Conservation (phyloP, 345 rosid genomes). For the Gossypium turneri region DNA sequence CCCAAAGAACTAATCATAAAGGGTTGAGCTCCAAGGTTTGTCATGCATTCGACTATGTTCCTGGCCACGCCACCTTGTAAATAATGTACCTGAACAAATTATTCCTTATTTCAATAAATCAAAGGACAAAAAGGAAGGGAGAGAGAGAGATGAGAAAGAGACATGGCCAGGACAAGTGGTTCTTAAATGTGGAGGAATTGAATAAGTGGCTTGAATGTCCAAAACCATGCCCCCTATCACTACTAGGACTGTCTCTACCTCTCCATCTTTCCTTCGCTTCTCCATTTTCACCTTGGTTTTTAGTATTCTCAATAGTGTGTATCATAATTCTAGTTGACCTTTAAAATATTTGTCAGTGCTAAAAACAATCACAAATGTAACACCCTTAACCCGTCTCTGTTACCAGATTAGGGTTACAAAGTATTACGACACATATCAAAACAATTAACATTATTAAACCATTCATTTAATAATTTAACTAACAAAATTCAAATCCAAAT, state of each 20-base stretch:
- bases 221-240: conserved; percentile 74
- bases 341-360: not conserved
- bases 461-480: too few species aligned
- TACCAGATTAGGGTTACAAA: too few species aligned
- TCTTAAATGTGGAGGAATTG: conserved; percentile 44
- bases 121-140: not conserved
- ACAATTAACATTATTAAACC: too few species aligned
- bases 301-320: not conserved
- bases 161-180: conserved; percentile 77
- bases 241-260: conserved; percentile 43
- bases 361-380: too few species aligned
- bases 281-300: not conserved
- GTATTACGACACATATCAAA: too few species aligned
- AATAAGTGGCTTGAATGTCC: conserved; percentile 74
- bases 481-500: too few species aligned
- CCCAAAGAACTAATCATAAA: conserved; percentile 80
- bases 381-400: too few species aligned
- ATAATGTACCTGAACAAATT: conserved; percentile 47
- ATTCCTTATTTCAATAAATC: not conserved
- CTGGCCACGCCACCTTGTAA: conserved; percentile 81
- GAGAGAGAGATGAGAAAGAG: not conserved
- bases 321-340: not conserved
- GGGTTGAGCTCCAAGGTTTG: conserved; percentile 65
- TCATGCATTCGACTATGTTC: conserved; percentile 83
- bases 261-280: conserved; percentile 11